Evolutionary conservation across 345 rosid genomes (phyloP).

Genomic region (Camelina neglecta): DNA sequence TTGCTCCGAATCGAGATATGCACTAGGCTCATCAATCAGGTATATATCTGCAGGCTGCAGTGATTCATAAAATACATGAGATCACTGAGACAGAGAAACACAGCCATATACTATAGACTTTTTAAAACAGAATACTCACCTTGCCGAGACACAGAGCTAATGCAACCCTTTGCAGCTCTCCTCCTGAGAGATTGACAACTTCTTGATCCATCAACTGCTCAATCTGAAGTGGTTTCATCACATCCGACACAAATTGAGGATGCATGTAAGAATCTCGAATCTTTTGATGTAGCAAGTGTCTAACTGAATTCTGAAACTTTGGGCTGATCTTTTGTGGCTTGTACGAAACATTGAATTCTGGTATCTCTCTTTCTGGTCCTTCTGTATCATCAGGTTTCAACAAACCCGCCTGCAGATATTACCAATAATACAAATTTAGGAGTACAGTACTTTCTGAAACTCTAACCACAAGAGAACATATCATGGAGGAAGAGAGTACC

Average conservation of each 20-base stretch:
- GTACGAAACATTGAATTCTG: conserved; percentile 95
- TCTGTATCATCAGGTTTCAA: conserved; percentile 82
- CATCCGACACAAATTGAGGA: conserved; percentile 97
- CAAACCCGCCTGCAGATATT: conserved; percentile 76
- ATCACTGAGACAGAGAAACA: conserved; percentile 15
- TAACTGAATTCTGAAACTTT: conserved; percentile 71
- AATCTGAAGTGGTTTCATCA: conserved; percentile 97
- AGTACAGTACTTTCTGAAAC: conserved; percentile 12
- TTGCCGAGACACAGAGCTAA: conserved; percentile 94
- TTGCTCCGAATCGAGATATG: conserved; percentile 99
- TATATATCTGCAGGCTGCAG: conserved; percentile 98
- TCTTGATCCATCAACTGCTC: conserved; percentile 98
- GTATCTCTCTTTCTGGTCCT: conserved; percentile 82
- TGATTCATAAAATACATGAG: conserved; percentile 33
- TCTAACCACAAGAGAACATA: conserved; percentile 7
- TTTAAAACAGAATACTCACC: conserved; percentile 49
- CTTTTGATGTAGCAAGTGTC: conserved; percentile 82
- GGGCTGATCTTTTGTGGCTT: conserved; percentile 99
- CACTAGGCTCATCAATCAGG: conserved; percentile 98
- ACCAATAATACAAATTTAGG: conserved; percentile 25
- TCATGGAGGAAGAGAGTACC: conserved; percentile 53
- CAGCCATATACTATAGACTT: not conserved
- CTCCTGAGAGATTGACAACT: conserved; percentile 95
- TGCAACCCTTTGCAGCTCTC: conserved; percentile 99
- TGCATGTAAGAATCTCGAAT: conserved; percentile 93